phyloP scores from a whole-genome alignment of 179 eudicot genomes.

The Heliamphora pulchella region DNA sequence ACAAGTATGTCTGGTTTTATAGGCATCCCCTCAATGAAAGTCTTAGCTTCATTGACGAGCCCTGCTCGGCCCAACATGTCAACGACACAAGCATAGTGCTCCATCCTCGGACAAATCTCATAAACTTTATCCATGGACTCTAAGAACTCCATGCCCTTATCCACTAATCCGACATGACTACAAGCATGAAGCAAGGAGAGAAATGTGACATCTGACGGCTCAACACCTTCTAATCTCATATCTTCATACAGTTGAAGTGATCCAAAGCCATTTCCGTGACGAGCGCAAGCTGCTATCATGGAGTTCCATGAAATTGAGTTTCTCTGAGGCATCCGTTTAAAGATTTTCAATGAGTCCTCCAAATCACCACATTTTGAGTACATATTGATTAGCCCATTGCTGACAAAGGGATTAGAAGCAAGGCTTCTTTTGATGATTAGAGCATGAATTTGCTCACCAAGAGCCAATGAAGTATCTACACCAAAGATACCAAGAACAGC shows the following conservation, averaged over 20 bases:
- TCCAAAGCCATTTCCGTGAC: slow-evolving; percentile 66
- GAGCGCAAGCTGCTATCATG: slow-evolving; percentile 82
- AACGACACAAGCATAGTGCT: slow-evolving; percentile 81
- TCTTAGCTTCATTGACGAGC: slow-evolving; percentile 54
- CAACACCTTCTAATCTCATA: slow-evolving; percentile 44
- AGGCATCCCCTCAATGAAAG: slow-evolving; percentile 47
- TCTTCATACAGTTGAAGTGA: slow-evolving; percentile 53
- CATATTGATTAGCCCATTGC: slow-evolving; percentile 85
- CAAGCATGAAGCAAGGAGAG: slow-evolving; percentile 84
- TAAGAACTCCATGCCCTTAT: slow-evolving; percentile 67
- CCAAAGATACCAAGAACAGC: slow-evolving; percentile 81
- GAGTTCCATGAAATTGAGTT: slow-evolving; percentile 82
- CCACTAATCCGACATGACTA: slow-evolving; percentile 72
- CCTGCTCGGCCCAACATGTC: slow-evolving; percentile 88
- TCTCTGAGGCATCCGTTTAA: slow-evolving; percentile 40
- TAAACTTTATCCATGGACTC: slow-evolving; percentile 49
- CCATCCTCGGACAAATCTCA: slow-evolving; percentile 63
- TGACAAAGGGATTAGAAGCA: slow-evolving; percentile 41
- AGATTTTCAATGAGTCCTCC: slow-evolving; percentile 49
- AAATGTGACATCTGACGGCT: slow-evolving; percentile 85
- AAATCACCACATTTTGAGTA: slow-evolving; percentile 80
- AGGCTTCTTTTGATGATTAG: slow-evolving; percentile 48
- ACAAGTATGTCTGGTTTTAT: slow-evolving; percentile 51
- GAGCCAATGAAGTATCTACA: slow-evolving; percentile 47
- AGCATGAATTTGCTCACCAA: slow-evolving; percentile 72